A percentile compares a stretch with the other conserved stretches of the same genome.
Conservation (phyloP, 139 green algal species). For the Chlorella sorokiniana region DNA sequence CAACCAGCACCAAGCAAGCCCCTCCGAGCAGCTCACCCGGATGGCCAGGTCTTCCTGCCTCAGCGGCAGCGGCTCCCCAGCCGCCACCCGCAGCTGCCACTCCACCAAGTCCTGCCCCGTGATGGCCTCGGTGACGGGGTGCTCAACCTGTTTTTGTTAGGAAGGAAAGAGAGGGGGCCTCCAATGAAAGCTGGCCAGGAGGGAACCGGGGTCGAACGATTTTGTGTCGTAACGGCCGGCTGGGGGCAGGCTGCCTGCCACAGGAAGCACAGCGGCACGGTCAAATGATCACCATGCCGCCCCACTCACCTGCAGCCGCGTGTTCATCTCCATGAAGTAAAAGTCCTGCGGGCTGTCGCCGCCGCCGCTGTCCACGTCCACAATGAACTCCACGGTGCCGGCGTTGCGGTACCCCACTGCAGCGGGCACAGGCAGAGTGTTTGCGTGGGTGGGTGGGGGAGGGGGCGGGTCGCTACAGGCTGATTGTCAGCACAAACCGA, state of each 20-base stretch:
- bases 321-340: constrained; percentile 91
- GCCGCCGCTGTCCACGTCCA: constrained; percentile 75
- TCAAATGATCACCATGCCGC: not conserved
- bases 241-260: not conserved
- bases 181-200: too few species aligned
- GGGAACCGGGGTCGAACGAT: too few species aligned
- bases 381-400: constrained; percentile 96
- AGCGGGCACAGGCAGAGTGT: not conserved
- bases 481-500: too few species aligned
- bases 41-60: constrained; percentile 50
- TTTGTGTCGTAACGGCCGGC: too few species aligned
- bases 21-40: not conserved
- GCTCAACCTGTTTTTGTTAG: constrained; percentile 72
- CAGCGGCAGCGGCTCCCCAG: constrained; percentile 60
- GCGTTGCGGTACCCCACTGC: constrained; percentile 83
- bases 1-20: not conserved
- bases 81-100: constrained; percentile 86
- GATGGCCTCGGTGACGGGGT: constrained; percentile 85
- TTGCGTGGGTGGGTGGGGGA: not conserved
- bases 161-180: not conserved
- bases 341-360: constrained; percentile 20
- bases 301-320: constrained; percentile 75
- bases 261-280: not conserved
- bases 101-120: constrained; percentile 87
- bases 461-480: not conserved